Base-by-base conservation (phyloP, 208 protist genomes). In the Wallacemonas sp. region DNA sequence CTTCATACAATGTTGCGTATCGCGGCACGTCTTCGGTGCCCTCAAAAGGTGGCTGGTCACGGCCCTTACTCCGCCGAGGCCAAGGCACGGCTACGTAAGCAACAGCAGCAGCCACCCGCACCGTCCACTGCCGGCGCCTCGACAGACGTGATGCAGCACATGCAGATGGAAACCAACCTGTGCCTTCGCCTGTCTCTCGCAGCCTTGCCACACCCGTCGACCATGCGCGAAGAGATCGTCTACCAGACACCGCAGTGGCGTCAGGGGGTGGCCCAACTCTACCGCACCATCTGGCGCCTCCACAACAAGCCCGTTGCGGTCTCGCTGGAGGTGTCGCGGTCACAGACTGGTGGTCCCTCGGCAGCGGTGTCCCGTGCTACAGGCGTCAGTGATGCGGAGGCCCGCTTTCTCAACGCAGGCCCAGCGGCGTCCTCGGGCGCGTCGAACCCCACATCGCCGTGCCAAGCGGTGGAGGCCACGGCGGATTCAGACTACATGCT, bases 261-360 rank as follows among this genome's bases (percentile, higher is more conserved):
- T 1, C 56, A 65, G 1, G 73, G 81, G 27, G 82, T 94, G 62
- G 71, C 88, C 34, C 77, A 76, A 17, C 68, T 96, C 27, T 94
- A 94, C 62, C 88, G 88, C 9, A 73, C 73, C 6, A 91, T 96
- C 33, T 65, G 92, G 21, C 84, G 87, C 26, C 79, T 96, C 34
- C 91, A 96, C 60, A 85, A 86, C 61, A 84, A 81, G 61, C 71
- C 74, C 1, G 81, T 92, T 8, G 76, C 81, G 23, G 81, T 92
- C 39, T 88, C 81, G 11, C 60, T 92, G 29, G 47, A 55, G 32
- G 57, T 63, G 56, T 32, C 72, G n/a, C 67, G 29, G 17, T 33
- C 52, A 23, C 52, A 61, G 16, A 66, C 52, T 1, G 33, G 36
- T 0, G 79, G 82, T 4, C 44, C 78, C 1, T 65, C 48, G 26